Percentiles rank a stretch among this genome's conserved stretches.
Evolutionary conservation across 2,329 filamentous ascomycete species (phyloP).

Genomic region (Hymenoscyphus linearis): DNA sequence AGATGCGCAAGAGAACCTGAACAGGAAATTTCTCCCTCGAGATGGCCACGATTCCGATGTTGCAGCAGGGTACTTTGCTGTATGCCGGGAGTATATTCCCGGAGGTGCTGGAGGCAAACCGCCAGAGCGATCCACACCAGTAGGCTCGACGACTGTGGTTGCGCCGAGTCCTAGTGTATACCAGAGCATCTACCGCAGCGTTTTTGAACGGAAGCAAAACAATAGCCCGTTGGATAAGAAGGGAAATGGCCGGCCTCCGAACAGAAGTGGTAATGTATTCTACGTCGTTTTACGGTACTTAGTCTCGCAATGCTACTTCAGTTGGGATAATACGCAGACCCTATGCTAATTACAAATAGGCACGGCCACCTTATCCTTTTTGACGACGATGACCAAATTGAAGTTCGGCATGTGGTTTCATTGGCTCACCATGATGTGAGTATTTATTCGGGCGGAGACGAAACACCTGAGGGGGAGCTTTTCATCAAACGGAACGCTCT

Average conservation of each 20-base stretch:
- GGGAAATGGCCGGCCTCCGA: conserved; percentile 34
- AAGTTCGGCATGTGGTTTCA: conserved; percentile 93
- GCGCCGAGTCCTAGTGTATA: conserved; percentile 89
- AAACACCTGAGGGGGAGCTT: conserved; percentile 83
- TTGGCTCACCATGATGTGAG: conserved; percentile 81
- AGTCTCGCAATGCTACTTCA: conserved; percentile 11
- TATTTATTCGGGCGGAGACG: conserved; percentile 74
- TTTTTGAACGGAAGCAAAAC: conserved; percentile 75
- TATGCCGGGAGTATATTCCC: conserved; percentile 86
- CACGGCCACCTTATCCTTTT: conserved; percentile 97
- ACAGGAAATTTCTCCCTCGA: conserved; percentile 54
- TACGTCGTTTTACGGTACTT: conserved; percentile 79
- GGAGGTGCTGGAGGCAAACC: conserved; percentile 90
- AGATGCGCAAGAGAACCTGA: conserved; percentile 51
- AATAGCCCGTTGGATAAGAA: conserved; percentile 32
- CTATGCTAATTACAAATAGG: conserved; percentile 39
- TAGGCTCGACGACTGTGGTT: conserved; percentile 68
- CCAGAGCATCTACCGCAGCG: conserved; percentile 94
- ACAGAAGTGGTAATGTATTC: conserved; percentile 78
- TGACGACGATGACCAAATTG: conserved; percentile 89
- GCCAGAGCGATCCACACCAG: conserved; percentile 76
- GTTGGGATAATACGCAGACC: neutral
- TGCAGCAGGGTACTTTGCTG: conserved; percentile 89
- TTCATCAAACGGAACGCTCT: conserved; percentile 95
- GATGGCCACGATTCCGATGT: conserved; percentile 64